These are phyloP conservation scores for Arctium minus DNA, from an alignment of 129 eudicot species.

Conservation along the genomic window DNA sequence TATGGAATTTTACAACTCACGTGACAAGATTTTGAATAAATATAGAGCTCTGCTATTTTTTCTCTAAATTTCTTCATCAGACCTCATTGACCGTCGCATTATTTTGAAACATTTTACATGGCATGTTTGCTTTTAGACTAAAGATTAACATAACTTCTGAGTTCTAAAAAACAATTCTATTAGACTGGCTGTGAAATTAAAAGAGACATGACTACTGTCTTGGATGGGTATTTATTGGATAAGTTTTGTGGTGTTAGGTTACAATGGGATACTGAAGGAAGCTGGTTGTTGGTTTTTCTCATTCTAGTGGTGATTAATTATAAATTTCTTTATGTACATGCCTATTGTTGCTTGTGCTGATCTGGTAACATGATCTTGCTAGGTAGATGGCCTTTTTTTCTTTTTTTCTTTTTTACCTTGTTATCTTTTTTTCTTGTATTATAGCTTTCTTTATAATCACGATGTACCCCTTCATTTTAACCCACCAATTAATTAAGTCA, in stretches of 20 bases:
- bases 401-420: no score
- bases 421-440: no score
- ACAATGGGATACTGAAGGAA: background rate
- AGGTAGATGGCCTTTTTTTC: background rate
- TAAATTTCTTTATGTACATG: background rate
- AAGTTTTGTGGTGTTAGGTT: background rate
- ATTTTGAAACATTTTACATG: background rate
- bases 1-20: background rate
- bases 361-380: background rate
- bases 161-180: background rate
- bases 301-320: background rate
- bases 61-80: background rate
- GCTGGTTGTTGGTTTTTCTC: background rate
- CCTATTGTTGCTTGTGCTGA: background rate
- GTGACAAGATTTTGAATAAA: background rate
- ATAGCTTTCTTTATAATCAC: no score
- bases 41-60: background rate
- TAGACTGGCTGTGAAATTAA: background rate
- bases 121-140: slow-evolving; percentile 6
- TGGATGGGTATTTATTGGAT: background rate
- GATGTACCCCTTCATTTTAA: no score
- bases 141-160: background rate
- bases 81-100: background rate
- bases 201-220: background rate
- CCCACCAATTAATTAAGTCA: no score